Evolutionary conservation across 345 rosid species (phyloP).

Genomic region (Cardamine occulta): DNA sequence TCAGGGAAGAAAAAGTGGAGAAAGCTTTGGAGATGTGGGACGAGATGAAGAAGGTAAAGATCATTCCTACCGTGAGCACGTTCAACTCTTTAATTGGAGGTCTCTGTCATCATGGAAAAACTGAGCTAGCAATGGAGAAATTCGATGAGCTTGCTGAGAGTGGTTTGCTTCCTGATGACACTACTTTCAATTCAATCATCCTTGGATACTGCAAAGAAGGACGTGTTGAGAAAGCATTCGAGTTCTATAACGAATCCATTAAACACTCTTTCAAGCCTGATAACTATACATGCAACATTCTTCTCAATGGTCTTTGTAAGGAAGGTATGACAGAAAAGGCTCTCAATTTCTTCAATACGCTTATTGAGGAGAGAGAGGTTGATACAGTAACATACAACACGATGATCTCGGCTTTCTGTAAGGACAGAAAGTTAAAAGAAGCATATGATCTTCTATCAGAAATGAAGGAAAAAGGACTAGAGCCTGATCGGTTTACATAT

Average conservation of each 20-base stretch:
- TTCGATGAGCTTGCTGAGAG: conserved; percentile 68
- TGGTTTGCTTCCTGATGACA: conserved; percentile 69
- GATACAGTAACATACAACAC: conserved; percentile 83
- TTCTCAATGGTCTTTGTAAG: conserved; percentile 75
- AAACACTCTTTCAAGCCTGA: conserved; percentile 75
- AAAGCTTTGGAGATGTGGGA: conserved; percentile 72
- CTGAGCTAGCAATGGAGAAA: conserved; percentile 66
- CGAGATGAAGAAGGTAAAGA: conserved; percentile 75
- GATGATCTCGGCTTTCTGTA: conserved; percentile 71
- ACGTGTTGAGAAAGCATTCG: conserved; percentile 76
- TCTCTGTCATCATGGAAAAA: conserved; percentile 65
- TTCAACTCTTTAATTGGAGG: conserved; percentile 74
- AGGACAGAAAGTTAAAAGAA: conserved; percentile 67
- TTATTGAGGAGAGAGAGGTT: conserved; percentile 60
- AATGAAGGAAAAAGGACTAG: conserved; percentile 66
- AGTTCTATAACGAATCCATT: conserved; percentile 72
- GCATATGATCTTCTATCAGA: conserved; percentile 68
- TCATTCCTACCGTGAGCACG: conserved; percentile 64
- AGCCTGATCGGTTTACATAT: conserved; percentile 72
- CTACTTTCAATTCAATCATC: conserved; percentile 69
- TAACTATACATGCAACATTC: conserved; percentile 67
- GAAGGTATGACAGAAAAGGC: conserved; percentile 83
- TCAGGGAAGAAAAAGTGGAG: conserved; percentile 54
- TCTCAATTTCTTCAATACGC: conserved; percentile 70
- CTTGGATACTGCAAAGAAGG: conserved; percentile 75